phyloP scores from a whole-genome alignment of 2,329 filamentous ascomycete genomes.

The Paramyrothecium sp. region DNA sequence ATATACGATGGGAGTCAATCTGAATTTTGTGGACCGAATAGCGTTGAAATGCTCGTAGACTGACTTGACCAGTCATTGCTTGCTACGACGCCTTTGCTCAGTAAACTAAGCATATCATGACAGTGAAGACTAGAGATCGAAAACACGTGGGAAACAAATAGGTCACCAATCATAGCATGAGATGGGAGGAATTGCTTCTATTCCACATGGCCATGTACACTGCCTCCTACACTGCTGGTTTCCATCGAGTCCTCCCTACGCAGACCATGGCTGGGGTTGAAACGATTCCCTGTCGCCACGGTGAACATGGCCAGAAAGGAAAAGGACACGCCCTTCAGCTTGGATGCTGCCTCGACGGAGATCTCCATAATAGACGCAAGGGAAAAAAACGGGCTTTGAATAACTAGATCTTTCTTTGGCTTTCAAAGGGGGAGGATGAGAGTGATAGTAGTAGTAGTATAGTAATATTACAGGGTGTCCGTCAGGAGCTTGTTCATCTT shows the following conservation, averaged over 20 bases:
- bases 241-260: conserved; percentile 18
- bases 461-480: conserved; percentile 80
- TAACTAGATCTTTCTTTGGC: conserved; percentile 11
- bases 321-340: conserved; percentile 7
- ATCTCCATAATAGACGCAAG: conserved; percentile 15
- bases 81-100: no score
- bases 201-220: conserved; percentile 21
- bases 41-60: not conserved
- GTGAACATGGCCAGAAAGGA: conserved; percentile 14
- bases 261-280: conserved; percentile 4
- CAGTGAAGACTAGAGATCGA: no score
- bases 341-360: not conserved
- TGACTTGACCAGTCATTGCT: not conserved
- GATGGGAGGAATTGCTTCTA: conserved; percentile 18
- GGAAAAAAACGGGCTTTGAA: conserved; percentile 22
- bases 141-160: not conserved
- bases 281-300: conserved; percentile 10
- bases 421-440: conserved; percentile 4
- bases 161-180: conserved; percentile 4
- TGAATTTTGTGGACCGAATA: no score
- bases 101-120: no score
- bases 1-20: not conserved
- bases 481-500: conserved; percentile 99
- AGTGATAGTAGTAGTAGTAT: conserved; percentile 37
- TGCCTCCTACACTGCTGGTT: conserved; percentile 27